These are phyloP conservation scores for Termitomyces sp. DNA, from an alignment of 768 basidiomycete genomes.

Conservation along the genomic window DNA sequence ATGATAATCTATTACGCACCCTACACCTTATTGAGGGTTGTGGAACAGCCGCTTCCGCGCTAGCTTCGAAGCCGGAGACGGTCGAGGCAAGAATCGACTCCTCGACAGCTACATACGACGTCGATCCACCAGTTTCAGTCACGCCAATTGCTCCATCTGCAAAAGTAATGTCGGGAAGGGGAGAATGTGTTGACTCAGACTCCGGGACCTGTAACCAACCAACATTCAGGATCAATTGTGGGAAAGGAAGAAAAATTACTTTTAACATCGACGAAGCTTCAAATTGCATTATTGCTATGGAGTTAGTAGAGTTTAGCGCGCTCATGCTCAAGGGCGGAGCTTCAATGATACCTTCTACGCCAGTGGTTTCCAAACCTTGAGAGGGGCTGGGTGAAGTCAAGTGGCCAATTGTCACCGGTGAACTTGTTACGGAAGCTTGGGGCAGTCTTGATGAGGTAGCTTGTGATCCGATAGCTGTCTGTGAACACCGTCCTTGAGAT, in stretches of 20 bases:
- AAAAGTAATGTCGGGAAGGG: neutral
- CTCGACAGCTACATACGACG: neutral
- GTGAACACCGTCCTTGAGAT: neutral
- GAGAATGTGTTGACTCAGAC: neutral
- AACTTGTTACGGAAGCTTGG: neutral
- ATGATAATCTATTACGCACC: neutral
- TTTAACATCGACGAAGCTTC: neutral
- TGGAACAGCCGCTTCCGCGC: neutral
- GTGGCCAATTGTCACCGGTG: neutral
- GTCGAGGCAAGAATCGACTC: neutral
- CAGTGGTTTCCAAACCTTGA: neutral
- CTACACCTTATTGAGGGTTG: too few species aligned
- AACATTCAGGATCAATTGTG: neutral
- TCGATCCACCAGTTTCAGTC: neutral
- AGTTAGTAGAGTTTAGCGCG: neutral
- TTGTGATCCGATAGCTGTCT: neutral
- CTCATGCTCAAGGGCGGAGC: neutral
- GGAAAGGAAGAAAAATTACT: neutral
- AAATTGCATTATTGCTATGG: neutral
- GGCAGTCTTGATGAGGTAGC: neutral
- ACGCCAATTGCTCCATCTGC: neutral
- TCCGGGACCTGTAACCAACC: neutral
- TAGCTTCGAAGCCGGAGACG: too few species aligned
- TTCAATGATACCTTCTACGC: neutral
- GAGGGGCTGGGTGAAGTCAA: neutral